Percentiles rank a stretch among this genome's conserved stretches.
phyloP scores from a whole-genome alignment of 148 eudicot species.

The Fallopia convolvulus region DNA sequence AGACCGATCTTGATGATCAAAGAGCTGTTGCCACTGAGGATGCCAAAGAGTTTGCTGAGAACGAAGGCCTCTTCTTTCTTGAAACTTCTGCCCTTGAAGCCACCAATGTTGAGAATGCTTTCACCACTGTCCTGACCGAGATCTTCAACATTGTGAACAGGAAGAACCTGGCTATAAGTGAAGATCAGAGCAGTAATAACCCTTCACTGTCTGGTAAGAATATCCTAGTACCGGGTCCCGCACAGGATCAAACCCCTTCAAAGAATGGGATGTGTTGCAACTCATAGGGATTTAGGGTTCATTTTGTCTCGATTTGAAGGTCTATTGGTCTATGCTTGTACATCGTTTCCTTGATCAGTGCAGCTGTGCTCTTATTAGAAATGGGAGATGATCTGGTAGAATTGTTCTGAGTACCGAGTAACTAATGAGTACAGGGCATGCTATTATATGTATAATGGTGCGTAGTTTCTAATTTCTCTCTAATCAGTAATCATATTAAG shows the following conservation, averaged over 20 bases:
- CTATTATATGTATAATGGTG: not conserved
- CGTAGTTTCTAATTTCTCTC: not conserved
- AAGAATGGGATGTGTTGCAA: conserved; percentile 50
- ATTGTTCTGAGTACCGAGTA: not conserved
- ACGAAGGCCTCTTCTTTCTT: conserved; percentile 71
- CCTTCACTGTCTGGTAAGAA: conserved; percentile 52
- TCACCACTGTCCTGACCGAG: conserved; percentile 52
- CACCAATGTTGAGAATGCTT: conserved; percentile 62
- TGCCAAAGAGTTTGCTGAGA: conserved; percentile 75
- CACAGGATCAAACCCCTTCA: conserved; percentile 42
- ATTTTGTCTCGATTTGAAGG: not conserved
- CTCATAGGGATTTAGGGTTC: conserved; percentile 17
- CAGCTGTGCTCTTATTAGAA: not conserved
- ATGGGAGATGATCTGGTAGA: not conserved
- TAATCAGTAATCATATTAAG: not conserved
- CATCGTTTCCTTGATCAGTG: too few relatives aligned
- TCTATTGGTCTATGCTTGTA: too few relatives aligned
- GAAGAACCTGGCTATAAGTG: conserved; percentile 48
- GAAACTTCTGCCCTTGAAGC: conserved; percentile 69
- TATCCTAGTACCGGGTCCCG: conserved; percentile 62
- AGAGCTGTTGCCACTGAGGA: conserved; percentile 64
- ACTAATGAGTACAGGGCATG: not conserved
- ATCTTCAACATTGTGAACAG: conserved; percentile 65
- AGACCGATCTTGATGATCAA: conserved; percentile 66
- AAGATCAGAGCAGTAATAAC: conserved; percentile 41